Base-by-base conservation (phyloP, 148 eudicot genomes). In the Heliamphora exappendiculata region DNA sequence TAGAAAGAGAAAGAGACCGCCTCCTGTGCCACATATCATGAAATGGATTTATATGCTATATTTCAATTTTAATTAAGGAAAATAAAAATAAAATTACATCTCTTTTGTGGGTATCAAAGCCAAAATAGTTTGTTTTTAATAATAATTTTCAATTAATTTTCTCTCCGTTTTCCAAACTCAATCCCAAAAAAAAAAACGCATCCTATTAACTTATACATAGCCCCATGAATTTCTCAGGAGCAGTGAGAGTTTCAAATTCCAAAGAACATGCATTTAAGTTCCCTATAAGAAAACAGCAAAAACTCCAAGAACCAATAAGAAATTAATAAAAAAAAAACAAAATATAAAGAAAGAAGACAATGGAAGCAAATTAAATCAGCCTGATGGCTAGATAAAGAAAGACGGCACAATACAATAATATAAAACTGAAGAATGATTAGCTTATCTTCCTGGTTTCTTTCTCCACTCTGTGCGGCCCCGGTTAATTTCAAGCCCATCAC, bases 391-490 rank as follows among this genome's bases (percentile, higher is more conserved):
- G 33, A 55, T 5, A 42, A 16, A 69, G 31, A 31, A 12, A 74
- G 51, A 31, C 3, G 20, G 29, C n/a, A n/a, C n/a, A n/a, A n/a
- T n/a, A n/a, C n/a, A 44, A 42, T 10, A 16, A 44, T 22, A 45
- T 17, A 31, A 63, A n/a, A 33, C 59, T 12, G 60, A 44, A 45
- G 60, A 44, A 45, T 63, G 42, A 34, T 9, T 10, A 64, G 75
- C 75, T 78, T 69, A 78, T 83, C 86, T 89, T 64, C 72, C 74
- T 31, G 86, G 80, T 79, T 91, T 94, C 85, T 82, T 89, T 76
- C 91, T 88, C 98, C 98, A 94, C 80, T 85, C 94, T 14, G 98
- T 90, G 45, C 93, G 91, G 3, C 91, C 93, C 65, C 94, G 84
- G 76, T 87, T 91, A 54, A 91, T 89, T 80, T 92, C 98, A 39